Base-by-base conservation (phyloP, 2,329 filamentous ascomycete species). In the Cercospora sesami region DNA sequence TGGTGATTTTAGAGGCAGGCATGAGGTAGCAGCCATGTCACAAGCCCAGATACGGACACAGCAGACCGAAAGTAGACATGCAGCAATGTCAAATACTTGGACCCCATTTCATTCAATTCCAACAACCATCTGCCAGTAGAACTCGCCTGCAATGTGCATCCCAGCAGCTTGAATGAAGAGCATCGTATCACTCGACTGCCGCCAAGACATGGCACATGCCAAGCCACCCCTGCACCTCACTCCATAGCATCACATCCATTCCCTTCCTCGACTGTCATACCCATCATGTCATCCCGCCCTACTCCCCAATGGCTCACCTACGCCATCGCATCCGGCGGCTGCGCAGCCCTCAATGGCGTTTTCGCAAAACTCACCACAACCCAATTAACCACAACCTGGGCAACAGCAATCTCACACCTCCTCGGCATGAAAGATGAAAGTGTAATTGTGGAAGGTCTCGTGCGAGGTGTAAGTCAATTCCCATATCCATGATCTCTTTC, bases 311-410 rank as follows among this genome's bases (percentile, higher is more conserved):
- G 83, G 83, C 85, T 94, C 69, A 80, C 89, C 61, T 85, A 91
- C 70, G 90, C 92, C 51, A 78, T 94, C 51, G 87, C 89, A 60
- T 92, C 90, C 75, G 92, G 92, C 69, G 88, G 86, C 63, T 94
- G 91, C 75, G 92, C 92, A 33, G 91, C 91, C 23, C 89, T 91
- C 73, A 95, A 95, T 74, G 91, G 91, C 68, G 89, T 92, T 5
- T 93, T 94, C 82, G 92, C 92, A 0, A 95, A 94, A 80, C 82
- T 95, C 90, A 89, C 87, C 68, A 90, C 87, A 16, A 88, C 87
- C 10, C 79, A 84, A 55, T 81, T 88, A 68, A 89, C 87, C 21
- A 81, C 85, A 14, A 81, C 80, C 10, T 84, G 85, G 79, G 82
- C 85, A 18, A 80, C 79, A 51, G 77, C 80, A 6, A 80, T 88